Evolutionary conservation across 495 filamentous ascomycete genomes (phyloP), one percentile per base, ranked within the genome.

Genomic region (Hypomontagnella submonticulosa): DNA sequence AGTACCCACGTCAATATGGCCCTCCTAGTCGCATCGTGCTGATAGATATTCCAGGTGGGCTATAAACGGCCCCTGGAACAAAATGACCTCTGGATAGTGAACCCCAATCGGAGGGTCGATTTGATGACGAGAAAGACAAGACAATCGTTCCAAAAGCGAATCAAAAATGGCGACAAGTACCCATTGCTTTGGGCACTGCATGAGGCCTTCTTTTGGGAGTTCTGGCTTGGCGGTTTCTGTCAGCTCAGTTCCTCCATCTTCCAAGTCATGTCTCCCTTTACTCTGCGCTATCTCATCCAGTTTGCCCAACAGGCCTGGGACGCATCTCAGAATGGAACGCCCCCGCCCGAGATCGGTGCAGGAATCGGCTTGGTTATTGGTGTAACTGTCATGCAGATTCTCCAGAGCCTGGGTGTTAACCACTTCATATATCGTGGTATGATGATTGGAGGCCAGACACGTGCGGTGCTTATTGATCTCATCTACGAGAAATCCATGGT

Each of bases 1-100:
- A 73, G 82, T 77, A 34, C 32, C 49, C 19, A 33, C 50, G 10
- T 32, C 32, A 1, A 10, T 19, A 34, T 34, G n/a, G 34, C 20
- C 20, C 11, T 9, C 19, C 41, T 34, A 32, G 10, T 54, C 23
- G 16, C 54, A 5, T 43, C 15, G 33, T 67, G 38, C 33, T 59
- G 15, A 69, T 43, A 38, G 23, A 32, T 27, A 1, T 51, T n/a
- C 18, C 66, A 88, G 84, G 81, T 82, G 46, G 94, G 94, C 13
- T 98, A 97, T 73, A 85, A 92, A 70, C 88, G 94, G 8, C 87
- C 88, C 10, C 83, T 98, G 5, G 91, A 97, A 66, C 76, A 88
- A 34, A 89, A 89, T 71, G 94, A 98, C 71, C 87, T 98, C 57
- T 97, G 93, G 88, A 80, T 79, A 0, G 90, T 97, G 46, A 97